These are phyloP conservation scores for Aureobasidium leucospermi DNA, from an alignment of 2,329 filamentous ascomycete species.

Conservation along the genomic window DNA sequence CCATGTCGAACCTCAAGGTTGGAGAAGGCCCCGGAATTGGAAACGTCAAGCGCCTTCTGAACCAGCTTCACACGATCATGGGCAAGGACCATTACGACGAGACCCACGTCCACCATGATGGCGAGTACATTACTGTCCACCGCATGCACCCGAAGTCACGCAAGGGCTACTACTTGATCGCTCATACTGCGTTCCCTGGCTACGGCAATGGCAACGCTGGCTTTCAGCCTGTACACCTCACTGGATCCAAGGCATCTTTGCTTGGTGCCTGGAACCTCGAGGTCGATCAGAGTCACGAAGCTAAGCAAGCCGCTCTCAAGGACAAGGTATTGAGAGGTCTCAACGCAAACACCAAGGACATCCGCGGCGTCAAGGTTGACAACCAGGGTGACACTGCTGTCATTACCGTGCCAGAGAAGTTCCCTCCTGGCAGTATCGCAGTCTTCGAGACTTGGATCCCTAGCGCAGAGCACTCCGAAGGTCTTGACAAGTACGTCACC, in stretches of 20 bases:
- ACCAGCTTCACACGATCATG: conserved; percentile 92
- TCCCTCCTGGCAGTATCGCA: conserved; percentile 89
- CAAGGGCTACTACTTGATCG: conserved; percentile 91
- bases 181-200: conserved; percentile 90
- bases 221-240: conserved; percentile 71
- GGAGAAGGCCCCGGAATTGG: conserved; percentile 78
- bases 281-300: conserved; percentile 69
- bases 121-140: conserved; percentile 93
- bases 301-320: conserved; percentile 54
- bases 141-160: conserved; percentile 85
- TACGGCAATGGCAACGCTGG: conserved; percentile 77
- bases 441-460: conserved; percentile 96
- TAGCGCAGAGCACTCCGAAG: conserved; percentile 71
- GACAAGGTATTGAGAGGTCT: conserved; percentile 74
- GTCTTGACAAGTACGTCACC: conserved; percentile 79
- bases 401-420: conserved; percentile 72
- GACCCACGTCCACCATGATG: conserved; percentile 93
- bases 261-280: conserved; percentile 90
- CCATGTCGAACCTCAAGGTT: conserved; percentile 48
- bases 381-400: conserved; percentile 65
- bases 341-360: conserved; percentile 70
- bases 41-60: conserved; percentile 83
- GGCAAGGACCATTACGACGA: conserved; percentile 91
- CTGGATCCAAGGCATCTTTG: conserved; percentile 75
- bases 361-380: conserved; percentile 68